Evolutionary conservation across 1,139 yeast genomes (phyloP).

Genomic region (Magnusiomyces paraingens): DNA sequence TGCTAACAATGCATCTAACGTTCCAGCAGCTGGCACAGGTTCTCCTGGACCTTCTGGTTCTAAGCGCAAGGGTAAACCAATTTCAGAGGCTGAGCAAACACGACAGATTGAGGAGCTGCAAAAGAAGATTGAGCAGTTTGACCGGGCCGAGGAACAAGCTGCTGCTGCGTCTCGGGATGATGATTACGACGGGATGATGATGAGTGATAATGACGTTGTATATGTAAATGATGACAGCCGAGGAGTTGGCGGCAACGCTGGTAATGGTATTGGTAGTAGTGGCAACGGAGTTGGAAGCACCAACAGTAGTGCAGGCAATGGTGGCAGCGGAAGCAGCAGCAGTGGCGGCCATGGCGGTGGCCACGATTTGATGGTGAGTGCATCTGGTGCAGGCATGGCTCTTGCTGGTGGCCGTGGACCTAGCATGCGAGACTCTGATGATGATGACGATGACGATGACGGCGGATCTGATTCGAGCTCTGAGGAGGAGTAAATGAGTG

Average conservation of each 20-base stretch:
- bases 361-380: slow-evolving; percentile 57
- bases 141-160: slow-evolving; percentile 34
- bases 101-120: slow-evolving; percentile 81
- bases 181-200: too few relatives aligned
- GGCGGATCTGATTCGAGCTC: slow-evolving; percentile 11
- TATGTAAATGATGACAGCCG: slow-evolving; percentile 7
- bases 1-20: slow-evolving; percentile 21
- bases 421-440: slow-evolving; percentile 3
- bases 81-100: slow-evolving; percentile 62
- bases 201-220: slow-evolving; percentile 3
- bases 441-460: slow-evolving; percentile 13
- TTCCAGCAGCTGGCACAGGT: slow-evolving; percentile 39
- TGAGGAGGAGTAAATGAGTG: slow-evolving; percentile 8
- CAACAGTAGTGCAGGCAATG: not conserved
- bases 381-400: slow-evolving; percentile 43
- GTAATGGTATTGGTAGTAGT: too few relatives aligned
- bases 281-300: not conserved
- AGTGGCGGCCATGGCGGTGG: too few relatives aligned
- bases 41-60: slow-evolving; percentile 69
- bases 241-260: too few relatives aligned
- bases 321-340: slow-evolving; percentile 39
- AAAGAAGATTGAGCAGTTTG: slow-evolving; percentile 74
- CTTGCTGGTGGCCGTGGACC: slow-evolving; percentile 33
- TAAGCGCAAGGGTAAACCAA: slow-evolving; percentile 48
- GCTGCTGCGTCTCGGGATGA: slow-evolving; percentile 3